Percentiles rank a stretch among this genome's conserved stretches.
These are phyloP conservation scores for Argentina anserina DNA, from an alignment of 306 rosid genomes.

Conservation along the genomic window DNA sequence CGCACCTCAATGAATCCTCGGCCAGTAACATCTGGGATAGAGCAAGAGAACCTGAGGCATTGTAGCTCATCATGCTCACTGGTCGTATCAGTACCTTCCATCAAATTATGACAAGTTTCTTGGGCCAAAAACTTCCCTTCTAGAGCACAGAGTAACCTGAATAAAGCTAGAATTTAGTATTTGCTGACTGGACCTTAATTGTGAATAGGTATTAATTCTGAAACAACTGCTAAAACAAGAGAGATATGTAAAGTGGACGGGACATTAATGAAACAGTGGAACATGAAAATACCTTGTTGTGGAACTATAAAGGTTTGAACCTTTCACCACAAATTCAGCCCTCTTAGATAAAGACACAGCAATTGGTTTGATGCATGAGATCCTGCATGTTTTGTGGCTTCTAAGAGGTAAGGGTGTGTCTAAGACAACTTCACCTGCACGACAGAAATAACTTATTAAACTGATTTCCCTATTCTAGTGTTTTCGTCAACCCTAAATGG, in stretches of 20 bases:
- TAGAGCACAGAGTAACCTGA: constrained; percentile 82
- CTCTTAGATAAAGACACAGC: constrained; percentile 59
- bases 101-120: constrained; percentile 50
- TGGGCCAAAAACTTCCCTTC: constrained; percentile 85
- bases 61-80: constrained; percentile 52
- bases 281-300: constrained; percentile 50
- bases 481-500: background rate
- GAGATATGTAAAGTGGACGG: background rate
- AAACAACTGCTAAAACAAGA: background rate
- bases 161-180: constrained; percentile 14
- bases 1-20: constrained; percentile 91
- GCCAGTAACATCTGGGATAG: constrained; percentile 58
- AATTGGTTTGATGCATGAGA: constrained; percentile 70
- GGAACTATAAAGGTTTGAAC: constrained; percentile 51
- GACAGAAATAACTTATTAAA: constrained; percentile 2
- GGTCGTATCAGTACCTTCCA: constrained; percentile 38
- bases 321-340: constrained; percentile 65
- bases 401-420: constrained; percentile 63
- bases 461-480: background rate
- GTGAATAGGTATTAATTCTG: background rate
- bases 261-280: background rate
- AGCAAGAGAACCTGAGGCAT: constrained; percentile 64
- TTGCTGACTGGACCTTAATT: background rate
- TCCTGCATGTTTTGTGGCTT: constrained; percentile 46
- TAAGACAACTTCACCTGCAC: constrained; percentile 71